Evolutionary conservation across 495 filamentous ascomycete species (phyloP).

Genomic region (Penicillium ucsense): DNA sequence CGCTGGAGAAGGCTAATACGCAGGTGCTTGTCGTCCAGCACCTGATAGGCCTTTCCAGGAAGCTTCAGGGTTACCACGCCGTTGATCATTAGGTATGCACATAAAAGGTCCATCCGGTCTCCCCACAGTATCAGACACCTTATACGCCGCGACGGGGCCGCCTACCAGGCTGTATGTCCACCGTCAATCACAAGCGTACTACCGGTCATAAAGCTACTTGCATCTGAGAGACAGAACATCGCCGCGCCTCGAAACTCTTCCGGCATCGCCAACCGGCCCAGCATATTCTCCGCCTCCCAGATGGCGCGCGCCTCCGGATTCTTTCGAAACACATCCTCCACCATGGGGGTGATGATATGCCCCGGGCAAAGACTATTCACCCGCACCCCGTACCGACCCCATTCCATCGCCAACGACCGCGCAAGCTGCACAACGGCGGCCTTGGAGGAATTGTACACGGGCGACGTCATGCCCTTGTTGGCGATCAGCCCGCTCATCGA

Average conservation of each 20-base stretch:
- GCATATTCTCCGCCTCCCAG: slow-evolving; percentile 64
- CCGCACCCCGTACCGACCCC: slow-evolving; percentile 55
- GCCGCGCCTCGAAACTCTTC: slow-evolving; percentile 60
- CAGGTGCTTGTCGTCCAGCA: no score
- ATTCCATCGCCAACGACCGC: slow-evolving; percentile 61
- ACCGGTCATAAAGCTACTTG: slow-evolving; percentile 65
- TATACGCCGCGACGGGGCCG: no score
- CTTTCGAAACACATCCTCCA: slow-evolving; percentile 54
- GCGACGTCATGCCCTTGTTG: slow-evolving; percentile 58
- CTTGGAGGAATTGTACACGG: slow-evolving; percentile 63
- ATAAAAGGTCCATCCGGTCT: no score
- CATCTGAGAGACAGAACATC: slow-evolving; percentile 51
- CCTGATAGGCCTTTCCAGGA: no score
- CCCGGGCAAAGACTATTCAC: slow-evolving; percentile 62
- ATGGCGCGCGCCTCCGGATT: slow-evolving; percentile 47
- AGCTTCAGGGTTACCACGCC: no score
- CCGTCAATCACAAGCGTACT: slow-evolving; percentile 52
- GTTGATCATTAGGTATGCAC: no score
- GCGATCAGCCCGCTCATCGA: slow-evolving; percentile 76
- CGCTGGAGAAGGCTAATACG: no score
- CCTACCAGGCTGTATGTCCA: slow-evolving; percentile 49
- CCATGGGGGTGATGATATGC: slow-evolving; percentile 67
- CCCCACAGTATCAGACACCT: no score
- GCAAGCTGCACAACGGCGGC: slow-evolving; percentile 59
- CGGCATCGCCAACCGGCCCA: slow-evolving; percentile 50